Conservation (phyloP, 345 rosid species). For the Corymbia maculata region DNA sequence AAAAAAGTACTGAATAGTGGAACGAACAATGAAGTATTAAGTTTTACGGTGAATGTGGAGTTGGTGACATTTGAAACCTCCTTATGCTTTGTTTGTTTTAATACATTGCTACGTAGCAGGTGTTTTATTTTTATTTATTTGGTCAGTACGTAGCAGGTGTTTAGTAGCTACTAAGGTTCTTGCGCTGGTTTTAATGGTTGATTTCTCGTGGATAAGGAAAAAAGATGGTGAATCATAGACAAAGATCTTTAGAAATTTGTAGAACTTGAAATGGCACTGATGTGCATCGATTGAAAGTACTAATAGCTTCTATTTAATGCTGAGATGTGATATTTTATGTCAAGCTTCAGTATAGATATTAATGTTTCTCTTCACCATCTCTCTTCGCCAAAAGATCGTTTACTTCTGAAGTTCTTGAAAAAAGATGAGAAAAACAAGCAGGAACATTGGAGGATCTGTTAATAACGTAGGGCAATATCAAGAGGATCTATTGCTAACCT, state of each 20-base stretch:
- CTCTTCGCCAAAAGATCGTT: background rate
- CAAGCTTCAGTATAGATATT: background rate
- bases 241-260: background rate
- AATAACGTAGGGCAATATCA: background rate
- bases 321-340: background rate
- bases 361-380: background rate
- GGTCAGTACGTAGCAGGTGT: background rate
- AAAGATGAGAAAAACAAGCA: background rate
- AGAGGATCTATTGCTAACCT: background rate
- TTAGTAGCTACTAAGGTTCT: background rate
- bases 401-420: background rate
- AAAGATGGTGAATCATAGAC: background rate
- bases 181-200: background rate
- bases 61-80: background rate
- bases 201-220: background rate
- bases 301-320: fast-evolving
- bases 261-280: background rate
- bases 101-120: background rate
- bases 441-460: background rate
- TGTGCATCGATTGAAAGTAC: background rate
- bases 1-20: background rate
- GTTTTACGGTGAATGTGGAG: background rate
- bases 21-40: background rate
- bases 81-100: background rate
- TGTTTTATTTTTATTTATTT: background rate